Conservation (phyloP, 176 grass and related monocot genomes). For the Rhynchospora breviuscula region DNA sequence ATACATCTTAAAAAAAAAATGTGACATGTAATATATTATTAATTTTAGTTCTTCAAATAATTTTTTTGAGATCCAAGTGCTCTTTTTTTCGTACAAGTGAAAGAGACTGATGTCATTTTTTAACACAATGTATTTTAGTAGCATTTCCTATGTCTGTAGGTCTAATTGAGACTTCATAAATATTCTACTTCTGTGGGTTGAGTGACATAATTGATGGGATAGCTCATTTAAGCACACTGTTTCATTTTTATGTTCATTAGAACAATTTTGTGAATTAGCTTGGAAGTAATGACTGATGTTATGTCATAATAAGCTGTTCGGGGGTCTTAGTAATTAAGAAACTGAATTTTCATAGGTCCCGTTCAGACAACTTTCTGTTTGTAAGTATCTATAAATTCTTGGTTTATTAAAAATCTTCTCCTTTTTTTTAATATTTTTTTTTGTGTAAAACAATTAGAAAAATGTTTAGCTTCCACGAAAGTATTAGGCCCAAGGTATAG, state of each 20-base stretch:
- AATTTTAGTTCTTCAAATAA: not conserved
- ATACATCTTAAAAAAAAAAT: not conserved
- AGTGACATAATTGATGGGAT: not conserved
- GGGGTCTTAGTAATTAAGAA: not conserved
- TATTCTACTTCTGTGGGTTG: not conserved
- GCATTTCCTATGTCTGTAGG: not conserved
- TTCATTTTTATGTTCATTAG: no score
- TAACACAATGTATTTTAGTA: not conserved
- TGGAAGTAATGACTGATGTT: no score
- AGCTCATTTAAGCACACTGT: not conserved
- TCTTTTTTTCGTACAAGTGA: not conserved
- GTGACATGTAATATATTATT: not conserved
- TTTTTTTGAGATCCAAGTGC: not conserved
- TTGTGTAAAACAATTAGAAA: not conserved
- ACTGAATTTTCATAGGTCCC: not conserved
- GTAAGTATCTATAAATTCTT: not conserved
- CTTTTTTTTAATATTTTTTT: no score
- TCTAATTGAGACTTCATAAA: not conserved
- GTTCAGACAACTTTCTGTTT: not conserved
- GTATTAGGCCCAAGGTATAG: not conserved
- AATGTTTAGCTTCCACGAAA: not conserved
- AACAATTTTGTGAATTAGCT: no score
- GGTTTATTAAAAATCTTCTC: not conserved
- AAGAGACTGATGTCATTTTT: not conserved
- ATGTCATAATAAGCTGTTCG: no score